Base-by-base conservation (phyloP, 2,329 filamentous ascomycete species). In the Colletotrichum sp. region DNA sequence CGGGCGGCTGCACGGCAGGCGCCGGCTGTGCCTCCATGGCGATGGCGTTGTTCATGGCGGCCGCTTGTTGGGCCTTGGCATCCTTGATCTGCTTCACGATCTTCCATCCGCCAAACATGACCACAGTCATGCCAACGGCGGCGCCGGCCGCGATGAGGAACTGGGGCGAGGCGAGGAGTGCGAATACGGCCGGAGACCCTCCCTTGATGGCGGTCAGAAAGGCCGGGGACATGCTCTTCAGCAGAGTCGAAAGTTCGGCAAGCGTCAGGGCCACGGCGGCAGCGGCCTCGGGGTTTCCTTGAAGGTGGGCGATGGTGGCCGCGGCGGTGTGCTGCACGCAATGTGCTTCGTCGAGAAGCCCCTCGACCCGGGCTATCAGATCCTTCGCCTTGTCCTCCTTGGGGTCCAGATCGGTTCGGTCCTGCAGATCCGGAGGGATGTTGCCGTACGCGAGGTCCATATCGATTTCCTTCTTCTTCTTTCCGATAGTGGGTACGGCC, bases 31-130 rank as follows among this genome's bases (percentile, higher is more conserved):
- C 55, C 69, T 81, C 78, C 59, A 84, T 82, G 2, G 83, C 84
- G 79, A 85, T 82, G 30, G 84, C 76, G 16, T 75, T 70, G 36
- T 68, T 55, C 44, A 76, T 71, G 4, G 49, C 36, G 10, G 81
- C 28, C 24, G 81, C 80, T 59, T 82, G 83, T 18, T 75, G 76
- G 55, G 81, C 78, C 70, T 84, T 83, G 24, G 82, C 82, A 70
- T 90, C 89, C 75, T 86, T 85, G 79, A 99, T 95, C 80, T 93
- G 93, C 89, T 98, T 98, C 86, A 99, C 93, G 83, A 99, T 98
- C 87, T 98, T 99, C 91, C 95, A 99, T 7, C 97, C 96, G 70
- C 97, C 97, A 76, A 99, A 95, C 83, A 97, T 96, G 80, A 99
- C 95, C 10, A 99, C 93, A 0, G 97, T 99, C n/a, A 98, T 93